phyloP scores from a whole-genome alignment of 768 basidiomycete species.

The Tulasnella sp. region DNA sequence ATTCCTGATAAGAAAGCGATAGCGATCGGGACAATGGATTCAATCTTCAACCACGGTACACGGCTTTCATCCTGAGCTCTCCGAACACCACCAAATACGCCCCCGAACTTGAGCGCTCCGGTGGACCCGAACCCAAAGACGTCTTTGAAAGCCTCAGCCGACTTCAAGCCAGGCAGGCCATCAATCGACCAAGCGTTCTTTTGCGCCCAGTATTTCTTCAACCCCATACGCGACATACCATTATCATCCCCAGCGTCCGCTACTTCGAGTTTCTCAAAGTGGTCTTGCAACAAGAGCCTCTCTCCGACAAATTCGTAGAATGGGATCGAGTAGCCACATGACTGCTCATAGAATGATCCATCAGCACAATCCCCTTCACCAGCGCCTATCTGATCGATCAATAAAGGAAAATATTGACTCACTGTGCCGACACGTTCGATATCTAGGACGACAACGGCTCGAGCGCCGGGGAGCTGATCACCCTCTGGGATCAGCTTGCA shows the following conservation, averaged over 20 bases:
- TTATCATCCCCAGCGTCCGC: slow-evolving; percentile 29
- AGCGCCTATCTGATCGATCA: neutral
- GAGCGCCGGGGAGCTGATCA: slow-evolving; percentile 44
- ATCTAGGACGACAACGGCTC: slow-evolving; percentile 50
- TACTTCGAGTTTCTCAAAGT: slow-evolving; percentile 36
- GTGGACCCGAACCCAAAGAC: too few species aligned
- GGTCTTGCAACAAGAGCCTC: slow-evolving; percentile 42
- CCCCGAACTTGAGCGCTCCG: too few species aligned
- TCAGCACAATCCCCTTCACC: neutral
- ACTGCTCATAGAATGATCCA: slow-evolving; percentile 33
- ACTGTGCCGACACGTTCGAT: slow-evolving; percentile 48
- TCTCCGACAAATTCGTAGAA: slow-evolving; percentile 47
- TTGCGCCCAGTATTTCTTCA: slow-evolving; percentile 45
- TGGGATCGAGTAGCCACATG: slow-evolving; percentile 57
- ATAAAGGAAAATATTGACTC: slow-evolving; percentile 19
- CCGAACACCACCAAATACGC: too few species aligned
- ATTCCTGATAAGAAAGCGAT: too few species aligned
- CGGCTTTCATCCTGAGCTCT: too few species aligned
- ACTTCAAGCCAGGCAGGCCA: slow-evolving; percentile 41
- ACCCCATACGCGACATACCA: slow-evolving; percentile 29
- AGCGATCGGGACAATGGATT: too few species aligned
- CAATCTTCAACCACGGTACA: too few species aligned
- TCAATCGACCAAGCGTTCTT: slow-evolving; percentile 45
- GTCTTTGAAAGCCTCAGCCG: neutral
- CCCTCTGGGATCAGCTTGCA: slow-evolving; percentile 39